Base-by-base conservation (phyloP, 202 grass and related monocot species). In the Zizania palustris region DNA sequence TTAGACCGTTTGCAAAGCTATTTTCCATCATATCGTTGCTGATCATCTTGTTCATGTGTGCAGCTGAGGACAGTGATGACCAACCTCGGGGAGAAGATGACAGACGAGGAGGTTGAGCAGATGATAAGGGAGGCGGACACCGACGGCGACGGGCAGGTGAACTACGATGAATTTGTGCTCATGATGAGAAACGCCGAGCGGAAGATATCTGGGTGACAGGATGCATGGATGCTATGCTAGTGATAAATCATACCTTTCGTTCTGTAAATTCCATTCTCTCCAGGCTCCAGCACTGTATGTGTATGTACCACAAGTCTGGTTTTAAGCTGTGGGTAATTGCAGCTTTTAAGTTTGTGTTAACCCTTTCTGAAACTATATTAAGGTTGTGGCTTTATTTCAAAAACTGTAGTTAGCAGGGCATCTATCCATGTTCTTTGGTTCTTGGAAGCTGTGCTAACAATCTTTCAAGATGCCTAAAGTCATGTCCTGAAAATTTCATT, bases 1-100 rank as follows among this genome's bases (percentile, higher is more conserved):
- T n/a, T n/a, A n/a, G n/a, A n/a, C n/a, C n/a, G n/a, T n/a, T n/a
- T n/a, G n/a, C n/a, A n/a, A n/a, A n/a, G 33, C 18, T 75, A 12
- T 58, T 75, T 67, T 62, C 34, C 51, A 75, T 9, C 60, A 77
- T 3, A 75, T 9, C 60, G 73, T 3, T 40, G 7, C 56, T 28
- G 34, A 59, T 0, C 38, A 60, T 87, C 7, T 21, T 67, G 56
- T 75, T 41, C 21, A 45, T 66, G 43, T 76, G 43, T 38, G 64
- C 65, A 96, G 93, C 82, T 96, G 69, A 86, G 85, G 75, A 69
- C 79, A 45, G 87, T 93, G 61, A 96, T 96, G 93, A 80, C 75
- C 76, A 96, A 76, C 81, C 87, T 96, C 44, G 93, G 93, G 18
- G 87, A 96, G 82, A 86, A 79, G 68, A 79, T 93, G 75, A 96